Evolutionary conservation across 306 rosid species (phyloP), one percentile per base, ranked within the genome.

Genomic region (Amphicarpaea edgeworthii): DNA sequence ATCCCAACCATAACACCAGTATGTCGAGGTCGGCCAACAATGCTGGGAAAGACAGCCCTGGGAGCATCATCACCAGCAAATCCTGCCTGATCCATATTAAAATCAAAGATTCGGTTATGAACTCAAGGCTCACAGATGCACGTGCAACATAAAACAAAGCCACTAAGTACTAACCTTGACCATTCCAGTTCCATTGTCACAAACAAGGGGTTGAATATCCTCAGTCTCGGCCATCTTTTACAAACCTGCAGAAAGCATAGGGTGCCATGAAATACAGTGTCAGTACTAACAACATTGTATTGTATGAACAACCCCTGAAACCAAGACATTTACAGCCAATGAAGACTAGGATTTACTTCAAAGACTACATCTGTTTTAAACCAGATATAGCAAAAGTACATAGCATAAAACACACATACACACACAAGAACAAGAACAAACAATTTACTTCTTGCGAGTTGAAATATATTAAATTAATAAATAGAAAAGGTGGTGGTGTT

Each of bases 221-320:
- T 34, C 40, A 34, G 40, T 9, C 6, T 34, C 40, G 4, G 40
- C 40, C 40, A 34, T 34, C 9, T 6, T 34, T 34, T 34, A 34
- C 40, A 34, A 80, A 90, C 43, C 87, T 81, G 73, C 77, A 77
- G 3, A 30, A 65, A 15, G 8, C 3, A 20, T 8, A 21, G 30
- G 40, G 41, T 9, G 37, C 8, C 7, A 58, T 68, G 64, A 57
- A 26, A 80, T 28, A 54, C 50, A 42, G 7, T 10, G n/a, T 24
- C 68, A 53, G 47, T 38, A 24, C n/a, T 12, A 77, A 68, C 26
- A 68, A 19, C 40, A 34, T 34, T 34, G 40, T 7, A 49, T 34
- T 28, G 9, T 28, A 28, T 6, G 43, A 46, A 28, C 28, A 57
- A 2, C 1, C 14, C 6, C 7, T 14, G 17, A 14, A 21, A n/a